phyloP scores from a whole-genome alignment of 176 grass and related monocot species.

The Phoenix dactylifera region DNA sequence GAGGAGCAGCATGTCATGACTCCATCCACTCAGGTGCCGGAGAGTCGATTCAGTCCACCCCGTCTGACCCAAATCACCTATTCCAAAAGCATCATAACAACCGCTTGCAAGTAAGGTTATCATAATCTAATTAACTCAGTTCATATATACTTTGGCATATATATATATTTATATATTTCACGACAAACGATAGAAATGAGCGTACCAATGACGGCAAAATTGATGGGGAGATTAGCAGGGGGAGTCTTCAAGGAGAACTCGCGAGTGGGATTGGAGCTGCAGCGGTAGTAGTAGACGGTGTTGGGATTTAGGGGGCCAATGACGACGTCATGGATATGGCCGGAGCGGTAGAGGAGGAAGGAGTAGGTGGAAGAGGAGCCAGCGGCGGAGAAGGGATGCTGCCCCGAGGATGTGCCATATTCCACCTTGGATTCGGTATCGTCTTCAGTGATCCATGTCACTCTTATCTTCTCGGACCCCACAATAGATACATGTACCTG shows the following conservation, averaged over 20 bases:
- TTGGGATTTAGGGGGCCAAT: slow-evolving; percentile 36
- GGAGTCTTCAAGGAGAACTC: slow-evolving; percentile 63
- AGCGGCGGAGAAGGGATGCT: slow-evolving; percentile 31
- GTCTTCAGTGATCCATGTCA: slow-evolving; percentile 66
- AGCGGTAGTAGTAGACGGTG: slow-evolving; percentile 51
- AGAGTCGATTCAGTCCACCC: slow-evolving; percentile 54
- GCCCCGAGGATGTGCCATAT: slow-evolving; percentile 42
- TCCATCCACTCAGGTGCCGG: slow-evolving; percentile 29
- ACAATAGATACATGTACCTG: slow-evolving; percentile 75
- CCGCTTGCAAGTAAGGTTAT: no score
- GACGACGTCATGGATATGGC: slow-evolving; percentile 50
- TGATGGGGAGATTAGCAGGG: slow-evolving; percentile 35
- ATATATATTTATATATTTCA: no score
- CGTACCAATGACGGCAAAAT: slow-evolving; percentile 42
- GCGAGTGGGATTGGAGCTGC: slow-evolving; percentile 21
- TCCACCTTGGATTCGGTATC: slow-evolving; percentile 39
- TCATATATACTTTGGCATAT: no score
- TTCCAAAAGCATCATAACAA: background rate
- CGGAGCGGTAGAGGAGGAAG: slow-evolving; percentile 37
- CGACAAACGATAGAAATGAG: background rate
- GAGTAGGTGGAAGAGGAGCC: slow-evolving; percentile 46
- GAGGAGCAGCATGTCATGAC: slow-evolving; percentile 52
- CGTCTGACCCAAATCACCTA: slow-evolving; percentile 61
- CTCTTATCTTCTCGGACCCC: slow-evolving; percentile 40
- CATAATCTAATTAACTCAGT: no score